Evolutionary conservation across 2,329 filamentous ascomycete species (phyloP).

Genomic region (Colletotrichum graminicola): DNA sequence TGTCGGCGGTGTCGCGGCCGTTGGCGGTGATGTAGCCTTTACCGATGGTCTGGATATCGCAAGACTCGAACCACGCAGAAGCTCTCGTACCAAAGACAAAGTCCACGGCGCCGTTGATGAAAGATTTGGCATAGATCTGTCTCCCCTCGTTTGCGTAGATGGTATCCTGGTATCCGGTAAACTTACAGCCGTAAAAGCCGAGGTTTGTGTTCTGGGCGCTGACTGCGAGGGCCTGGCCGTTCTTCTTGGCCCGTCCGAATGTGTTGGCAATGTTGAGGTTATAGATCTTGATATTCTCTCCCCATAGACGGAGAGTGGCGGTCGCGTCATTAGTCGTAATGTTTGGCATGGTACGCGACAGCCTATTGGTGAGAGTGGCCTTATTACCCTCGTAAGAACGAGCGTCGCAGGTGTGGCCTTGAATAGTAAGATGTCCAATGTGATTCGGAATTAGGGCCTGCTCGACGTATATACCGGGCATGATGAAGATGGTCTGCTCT

Average conservation of each 20-base stretch:
- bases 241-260: constrained; percentile 60
- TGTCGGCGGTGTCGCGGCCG: constrained; percentile 56
- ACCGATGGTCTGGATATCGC: constrained; percentile 60
- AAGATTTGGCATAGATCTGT: constrained; percentile 66
- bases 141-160: constrained; percentile 62
- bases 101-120: constrained; percentile 68
- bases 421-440: constrained; percentile 60
- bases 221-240: constrained; percentile 66
- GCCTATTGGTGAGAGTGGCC: constrained; percentile 55
- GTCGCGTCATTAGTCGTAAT: constrained; percentile 59
- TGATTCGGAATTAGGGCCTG: constrained; percentile 33
- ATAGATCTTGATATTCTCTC: constrained; percentile 70
- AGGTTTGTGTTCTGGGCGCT: constrained; percentile 59
- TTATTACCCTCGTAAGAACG: constrained; percentile 61
- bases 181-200: constrained; percentile 63
- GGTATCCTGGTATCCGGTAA: constrained; percentile 69
- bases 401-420: constrained; percentile 63
- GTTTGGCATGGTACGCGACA: constrained; percentile 53
- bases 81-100: constrained; percentile 71
- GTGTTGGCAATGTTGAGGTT: constrained; percentile 55
- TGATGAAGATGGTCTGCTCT: constrained; percentile 63
- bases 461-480: constrained; percentile 66
- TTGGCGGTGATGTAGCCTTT: constrained; percentile 61
- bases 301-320: constrained; percentile 57
- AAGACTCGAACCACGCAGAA: constrained; percentile 65